Percentiles rank a stretch among this genome's conserved stretches.
phyloP scores from a whole-genome alignment of 768 basidiomycete species.

The Xanthoconium stramineum region DNA sequence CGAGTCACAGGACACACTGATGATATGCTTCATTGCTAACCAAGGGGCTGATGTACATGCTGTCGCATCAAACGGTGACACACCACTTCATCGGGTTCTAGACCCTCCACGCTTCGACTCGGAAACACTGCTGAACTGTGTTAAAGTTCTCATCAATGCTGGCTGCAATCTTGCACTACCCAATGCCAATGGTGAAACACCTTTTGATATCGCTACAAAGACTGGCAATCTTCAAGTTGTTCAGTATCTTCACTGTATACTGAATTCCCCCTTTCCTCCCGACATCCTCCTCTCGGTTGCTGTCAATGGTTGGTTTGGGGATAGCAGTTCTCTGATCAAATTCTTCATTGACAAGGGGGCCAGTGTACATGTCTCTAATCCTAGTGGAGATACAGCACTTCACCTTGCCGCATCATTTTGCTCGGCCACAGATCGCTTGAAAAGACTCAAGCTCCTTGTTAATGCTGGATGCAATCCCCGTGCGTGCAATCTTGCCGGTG shows the following conservation, averaged over 20 bases:
- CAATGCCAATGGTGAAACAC: not conserved
- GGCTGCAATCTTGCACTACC: not conserved
- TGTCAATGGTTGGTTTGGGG: too few relatives aligned
- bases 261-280: not conserved
- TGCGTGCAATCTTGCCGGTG: not conserved
- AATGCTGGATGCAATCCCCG: not conserved
- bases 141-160: not conserved
- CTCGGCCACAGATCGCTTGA: not conserved
- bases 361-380: not conserved
- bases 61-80: too few relatives aligned
- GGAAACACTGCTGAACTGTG: too few relatives aligned
- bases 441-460: not conserved
- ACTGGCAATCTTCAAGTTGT: not conserved
- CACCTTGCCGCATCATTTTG: too few relatives aligned
- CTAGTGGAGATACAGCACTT: not conserved
- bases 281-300: not conserved
- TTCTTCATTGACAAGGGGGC: slow-evolving; percentile 4
- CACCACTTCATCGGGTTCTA: too few relatives aligned
- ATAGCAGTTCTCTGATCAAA: not conserved
- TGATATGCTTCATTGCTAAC: too few relatives aligned
- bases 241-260: not conserved
- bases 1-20: too few relatives aligned
- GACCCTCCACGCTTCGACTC: too few relatives aligned
- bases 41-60: too few relatives aligned
- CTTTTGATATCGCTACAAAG: not conserved